Percentiles rank a stretch among this genome's conserved stretches.
These are phyloP conservation scores for Dicorynia guianensis DNA, from an alignment of 306 rosid species.

Conservation along the genomic window DNA sequence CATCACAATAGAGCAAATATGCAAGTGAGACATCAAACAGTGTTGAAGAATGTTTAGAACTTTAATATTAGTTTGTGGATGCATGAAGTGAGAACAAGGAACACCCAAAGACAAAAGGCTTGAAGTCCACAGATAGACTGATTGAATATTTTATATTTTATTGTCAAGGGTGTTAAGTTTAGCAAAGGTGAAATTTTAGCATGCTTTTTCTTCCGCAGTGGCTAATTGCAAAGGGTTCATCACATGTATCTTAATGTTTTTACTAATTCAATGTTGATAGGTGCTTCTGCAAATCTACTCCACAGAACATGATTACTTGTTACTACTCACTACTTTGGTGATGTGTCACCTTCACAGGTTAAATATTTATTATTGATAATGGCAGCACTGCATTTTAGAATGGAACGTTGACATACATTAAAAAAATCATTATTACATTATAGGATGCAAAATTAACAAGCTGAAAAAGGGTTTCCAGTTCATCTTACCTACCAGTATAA, in stretches of 20 bases:
- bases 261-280: no score
- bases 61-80: no score
- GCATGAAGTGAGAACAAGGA: no score
- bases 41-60: neutral
- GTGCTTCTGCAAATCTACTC: no score
- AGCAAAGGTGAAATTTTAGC: neutral
- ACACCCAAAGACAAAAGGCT: neutral
- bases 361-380: no score
- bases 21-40: neutral
- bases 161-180: conserved; percentile 2
- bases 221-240: neutral
- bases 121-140: neutral
- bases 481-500: conserved; percentile 19
- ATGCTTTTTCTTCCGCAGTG: neutral
- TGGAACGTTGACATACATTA: no score
- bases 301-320: no score
- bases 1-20: neutral
- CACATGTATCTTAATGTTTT: neutral
- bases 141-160: neutral
- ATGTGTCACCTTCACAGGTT: no score
- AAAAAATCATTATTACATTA: no score
- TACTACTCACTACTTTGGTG: no score
- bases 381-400: no score
- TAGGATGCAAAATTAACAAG: no score
- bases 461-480: neutral